phyloP scores from a whole-genome alignment of 2,329 filamentous ascomycete species.

The Xylariaceae sp. region DNA sequence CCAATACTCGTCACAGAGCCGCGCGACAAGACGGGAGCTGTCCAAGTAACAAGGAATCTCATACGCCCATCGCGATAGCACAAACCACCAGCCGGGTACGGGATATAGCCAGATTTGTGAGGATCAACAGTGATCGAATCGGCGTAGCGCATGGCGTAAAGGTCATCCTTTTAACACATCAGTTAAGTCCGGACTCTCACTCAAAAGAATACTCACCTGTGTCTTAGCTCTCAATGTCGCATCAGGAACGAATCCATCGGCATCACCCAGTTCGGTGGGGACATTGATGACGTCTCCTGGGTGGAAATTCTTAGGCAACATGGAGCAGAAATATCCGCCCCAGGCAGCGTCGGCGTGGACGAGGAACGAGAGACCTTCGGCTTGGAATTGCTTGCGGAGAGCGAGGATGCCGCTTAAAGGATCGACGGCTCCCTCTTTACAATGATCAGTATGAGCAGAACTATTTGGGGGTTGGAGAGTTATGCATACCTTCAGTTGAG shows the following conservation, averaged over 20 bases:
- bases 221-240: conserved; percentile 34
- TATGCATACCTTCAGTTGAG: conserved; percentile 37
- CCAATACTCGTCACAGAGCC: conserved; percentile 38
- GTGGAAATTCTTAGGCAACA: conserved; percentile 35
- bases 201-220: conserved; percentile 16
- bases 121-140: conserved; percentile 46
- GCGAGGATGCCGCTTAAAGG: conserved; percentile 35
- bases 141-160: conserved; percentile 36
- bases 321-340: conserved; percentile 46
- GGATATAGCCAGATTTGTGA: conserved; percentile 44
- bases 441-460: not conserved
- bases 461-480: not conserved
- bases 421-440: conserved; percentile 41
- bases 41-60: conserved; percentile 41
- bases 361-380: conserved; percentile 40
- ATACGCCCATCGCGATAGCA: conserved; percentile 41
- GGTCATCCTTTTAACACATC: conserved; percentile 27
- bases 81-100: conserved; percentile 42
- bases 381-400: conserved; percentile 38
- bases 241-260: conserved; percentile 34
- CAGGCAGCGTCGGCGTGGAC: conserved; percentile 46
- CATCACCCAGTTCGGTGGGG: conserved; percentile 27
- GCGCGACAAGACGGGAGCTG: conserved; percentile 36
- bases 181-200: not conserved
- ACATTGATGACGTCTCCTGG: conserved; percentile 28